A percentile compares a stretch with the other conserved stretches of the same genome.
Evolutionary conservation across 2,329 filamentous ascomycete genomes (phyloP).

Genomic region (Blumeria graminis): DNA sequence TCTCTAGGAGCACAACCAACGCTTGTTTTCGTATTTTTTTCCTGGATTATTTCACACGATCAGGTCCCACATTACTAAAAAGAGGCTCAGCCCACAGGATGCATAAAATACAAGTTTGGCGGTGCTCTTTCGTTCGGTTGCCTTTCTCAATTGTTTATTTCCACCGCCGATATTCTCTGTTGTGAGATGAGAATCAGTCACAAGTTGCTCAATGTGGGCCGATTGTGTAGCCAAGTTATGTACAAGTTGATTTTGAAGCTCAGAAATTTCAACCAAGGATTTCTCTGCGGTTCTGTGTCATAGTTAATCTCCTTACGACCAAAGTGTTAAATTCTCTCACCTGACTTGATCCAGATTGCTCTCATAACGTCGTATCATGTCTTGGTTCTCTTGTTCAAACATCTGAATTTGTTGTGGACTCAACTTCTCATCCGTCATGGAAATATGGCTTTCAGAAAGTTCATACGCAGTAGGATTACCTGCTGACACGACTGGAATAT

Average conservation of each 20-base stretch:
- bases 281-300: constrained; percentile 53
- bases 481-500: constrained; percentile 8
- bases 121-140: constrained; percentile 44
- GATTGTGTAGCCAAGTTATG: constrained; percentile 67
- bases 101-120: constrained; percentile 61
- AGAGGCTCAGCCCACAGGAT: constrained; percentile 50
- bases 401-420: constrained; percentile 73
- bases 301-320: constrained; percentile 3
- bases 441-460: constrained; percentile 7
- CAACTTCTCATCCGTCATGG: constrained; percentile 22
- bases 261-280: constrained; percentile 76
- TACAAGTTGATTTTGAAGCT: constrained; percentile 73
- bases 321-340: constrained; percentile 25
- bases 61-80: constrained; percentile 57
- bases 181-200: constrained; percentile 59
- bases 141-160: constrained; percentile 77
- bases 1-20: too few relatives aligned
- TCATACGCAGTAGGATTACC: constrained; percentile 4
- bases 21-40: too few relatives aligned
- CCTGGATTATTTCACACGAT: constrained; percentile 22
- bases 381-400: constrained; percentile 80
- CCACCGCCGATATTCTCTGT: constrained; percentile 70
- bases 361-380: constrained; percentile 83
- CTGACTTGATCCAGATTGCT: constrained; percentile 84
- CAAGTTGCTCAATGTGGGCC: constrained; percentile 71